These are phyloP conservation scores for Fusarium sp. DNA, from an alignment of 2,329 filamentous ascomycete genomes.

Conservation along the genomic window DNA sequence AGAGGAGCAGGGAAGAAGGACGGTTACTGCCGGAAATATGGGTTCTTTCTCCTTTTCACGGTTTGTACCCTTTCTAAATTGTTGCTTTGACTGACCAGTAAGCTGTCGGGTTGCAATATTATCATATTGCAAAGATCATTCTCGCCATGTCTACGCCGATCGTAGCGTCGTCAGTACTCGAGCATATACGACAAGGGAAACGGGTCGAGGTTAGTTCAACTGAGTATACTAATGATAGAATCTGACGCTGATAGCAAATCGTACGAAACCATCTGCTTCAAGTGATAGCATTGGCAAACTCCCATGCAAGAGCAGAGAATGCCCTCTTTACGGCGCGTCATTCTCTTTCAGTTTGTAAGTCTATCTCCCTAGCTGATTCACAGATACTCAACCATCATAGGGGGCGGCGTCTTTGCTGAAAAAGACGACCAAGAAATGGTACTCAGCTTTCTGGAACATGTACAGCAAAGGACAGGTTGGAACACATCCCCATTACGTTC, in stretches of 20 bases:
- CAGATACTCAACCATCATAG: conserved; percentile 13
- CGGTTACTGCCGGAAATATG: background rate
- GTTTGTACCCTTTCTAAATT: background rate
- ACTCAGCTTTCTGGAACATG: conserved; percentile 21
- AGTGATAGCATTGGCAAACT: background rate
- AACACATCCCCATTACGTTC: conserved; percentile 19
- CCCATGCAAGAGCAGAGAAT: background rate
- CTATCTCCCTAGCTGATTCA: background rate
- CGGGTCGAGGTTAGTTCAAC: background rate
- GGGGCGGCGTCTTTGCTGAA: conserved; percentile 27
- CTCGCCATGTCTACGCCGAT: conserved; percentile 1
- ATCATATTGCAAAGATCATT: background rate
- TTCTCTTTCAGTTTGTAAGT: conserved; percentile 2
- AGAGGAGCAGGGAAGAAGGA: background rate
- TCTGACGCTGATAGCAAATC: background rate
- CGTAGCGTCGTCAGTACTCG: background rate
- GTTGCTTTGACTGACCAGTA: background rate
- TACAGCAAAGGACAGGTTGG: conserved; percentile 27
- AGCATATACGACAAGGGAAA: background rate
- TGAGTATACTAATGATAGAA: background rate
- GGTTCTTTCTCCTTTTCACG: background rate
- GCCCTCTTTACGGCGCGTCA: background rate
- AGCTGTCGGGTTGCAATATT: background rate
- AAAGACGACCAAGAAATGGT: conserved; percentile 28
- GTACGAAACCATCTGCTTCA: background rate